Conservation (phyloP, 177 flowering plant genomes). For the Tripterygium wilfordii region DNA sequence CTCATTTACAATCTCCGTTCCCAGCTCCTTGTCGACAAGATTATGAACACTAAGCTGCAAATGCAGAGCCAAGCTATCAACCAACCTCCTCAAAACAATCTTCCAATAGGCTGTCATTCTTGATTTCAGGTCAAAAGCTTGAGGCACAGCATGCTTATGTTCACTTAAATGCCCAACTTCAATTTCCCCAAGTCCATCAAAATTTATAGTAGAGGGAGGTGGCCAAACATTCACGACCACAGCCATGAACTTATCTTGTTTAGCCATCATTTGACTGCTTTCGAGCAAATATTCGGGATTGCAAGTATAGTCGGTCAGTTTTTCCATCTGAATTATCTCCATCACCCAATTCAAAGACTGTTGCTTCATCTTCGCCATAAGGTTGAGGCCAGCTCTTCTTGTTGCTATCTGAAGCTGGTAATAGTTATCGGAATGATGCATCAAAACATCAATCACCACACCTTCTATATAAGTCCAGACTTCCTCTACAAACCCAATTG, state of each 20-base stretch:
- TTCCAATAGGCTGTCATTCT: slow-evolving; percentile 45
- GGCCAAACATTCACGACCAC: not conserved
- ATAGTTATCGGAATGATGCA: slow-evolving; percentile 26
- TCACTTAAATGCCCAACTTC: slow-evolving; percentile 23
- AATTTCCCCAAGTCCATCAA: slow-evolving; percentile 28
- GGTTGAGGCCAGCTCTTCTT: slow-evolving; percentile 26
- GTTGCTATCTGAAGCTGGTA: slow-evolving; percentile 24
- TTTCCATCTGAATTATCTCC: slow-evolving; percentile 48
- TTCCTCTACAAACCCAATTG: slow-evolving; percentile 19
- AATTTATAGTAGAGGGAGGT: not conserved
- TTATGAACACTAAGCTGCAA: slow-evolving; percentile 16
- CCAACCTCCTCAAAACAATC: slow-evolving; percentile 35
- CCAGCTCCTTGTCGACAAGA: slow-evolving; percentile 31
- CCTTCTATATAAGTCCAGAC: slow-evolving; percentile 29
- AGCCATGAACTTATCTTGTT: slow-evolving; percentile 8
- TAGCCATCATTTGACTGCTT: slow-evolving; percentile 26
- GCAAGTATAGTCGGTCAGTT: slow-evolving; percentile 39
- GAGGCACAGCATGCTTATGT: slow-evolving; percentile 1
- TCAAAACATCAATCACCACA: slow-evolving; percentile 19
- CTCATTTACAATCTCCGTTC: slow-evolving; percentile 27
- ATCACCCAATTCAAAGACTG: slow-evolving; percentile 16
- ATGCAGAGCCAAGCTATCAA: slow-evolving; percentile 17
- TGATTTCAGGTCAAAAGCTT: slow-evolving; percentile 47
- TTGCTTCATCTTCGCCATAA: slow-evolving; percentile 27
- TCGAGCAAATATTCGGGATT: slow-evolving; percentile 25